Evolutionary conservation across 306 rosid species (phyloP), one percentile per base, ranked within the genome.

Genomic region (Ceratonia siliqua): DNA sequence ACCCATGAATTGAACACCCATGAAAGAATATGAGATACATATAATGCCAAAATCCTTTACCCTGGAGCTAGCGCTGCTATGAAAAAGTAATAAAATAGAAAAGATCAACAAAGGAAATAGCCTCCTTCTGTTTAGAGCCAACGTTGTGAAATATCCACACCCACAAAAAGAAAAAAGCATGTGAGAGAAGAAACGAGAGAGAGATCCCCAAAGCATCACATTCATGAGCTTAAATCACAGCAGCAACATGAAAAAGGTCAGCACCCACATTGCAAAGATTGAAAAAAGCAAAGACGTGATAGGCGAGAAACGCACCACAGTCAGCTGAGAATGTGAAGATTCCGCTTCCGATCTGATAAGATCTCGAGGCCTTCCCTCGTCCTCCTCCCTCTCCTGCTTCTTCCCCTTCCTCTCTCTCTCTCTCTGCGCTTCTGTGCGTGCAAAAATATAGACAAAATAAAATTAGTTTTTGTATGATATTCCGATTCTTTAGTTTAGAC

Each of bases 311-410:
- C 59, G 14, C 67, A 87, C 89, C 80, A 24, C 54, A 77, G 73
- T 46, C n/a, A 85, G 58, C 73, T 43, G 46, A 64, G 69, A 72
- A 55, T 30, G 62, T 77, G 83, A 46, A 76, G 80, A 57, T 50
- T 70, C 72, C 74, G 77, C 32, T 50, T 15, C 76, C 74, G 93
- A 94, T 91, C 95, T 85, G 91, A 72, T 79, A 78, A 85, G 93
- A 88, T 91, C 88, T 86, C 58, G 76, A 61, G 74, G 67, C 58
- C 82, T 56, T 64, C 70, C 70, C 54, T 72, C 78, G 54, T 55
- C 25, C 22, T n/a, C 20, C 74, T 54, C 59, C 2, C 25, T 4
- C 2, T 27, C 41, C 32, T 8, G 17, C 46, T 7, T 7, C 39
- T 38, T 12, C 1, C 41, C 2, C 48, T 11, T 18, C 2, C 5